Evolutionary conservation across 495 filamentous ascomycete genomes (phyloP), one percentile per base, ranked within the genome.

Genomic region (Hypomontagnella monticulosa): DNA sequence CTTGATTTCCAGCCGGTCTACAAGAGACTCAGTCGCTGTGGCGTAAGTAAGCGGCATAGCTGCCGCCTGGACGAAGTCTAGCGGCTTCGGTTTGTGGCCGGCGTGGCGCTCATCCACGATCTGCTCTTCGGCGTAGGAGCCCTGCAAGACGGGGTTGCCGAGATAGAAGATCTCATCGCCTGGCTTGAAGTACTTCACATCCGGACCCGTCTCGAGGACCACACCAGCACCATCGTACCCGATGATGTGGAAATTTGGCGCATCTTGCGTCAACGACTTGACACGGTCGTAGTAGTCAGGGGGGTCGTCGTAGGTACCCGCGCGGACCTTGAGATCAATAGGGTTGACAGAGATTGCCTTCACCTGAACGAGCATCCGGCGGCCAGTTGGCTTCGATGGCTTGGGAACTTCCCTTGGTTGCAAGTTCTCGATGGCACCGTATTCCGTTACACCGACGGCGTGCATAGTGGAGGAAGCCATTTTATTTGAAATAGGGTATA

Each of bases 151-250:
- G 4, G 64, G 64, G 48, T 62, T 62, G 11, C 30, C 64, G 8
- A 67, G 52, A 19, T 62, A 67, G 52, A 57, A 67, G 32, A 67
- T 32, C 34, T 67, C 64, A 4, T 67, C 58, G n/a, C 64, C 64
- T 12, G 58, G 16, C 36, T 62, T 58, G 48, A 67, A 67, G 37
- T 67, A 41, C 8, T 58, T 75, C 15, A 78, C 80, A 14, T 74
- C 72, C 2, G 67, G 57, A 0, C 82, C 80, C n/a, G 78, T 61
- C 34, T 74, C 68, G 19, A 80, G 75, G 36, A 83, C 75, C 9
- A 74, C 62, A 2, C 81, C 81, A 10, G 75, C 80, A 10, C 73
- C 75, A 41, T 81, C 81, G 47, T 81, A 81, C 36, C 80, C 78
- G 9, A 75, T 70, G 18, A 62, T 63, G 27, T 67, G 64, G 41